Conservation (phyloP, 768 basidiomycete genomes). For the Tricholoma matsutake region DNA sequence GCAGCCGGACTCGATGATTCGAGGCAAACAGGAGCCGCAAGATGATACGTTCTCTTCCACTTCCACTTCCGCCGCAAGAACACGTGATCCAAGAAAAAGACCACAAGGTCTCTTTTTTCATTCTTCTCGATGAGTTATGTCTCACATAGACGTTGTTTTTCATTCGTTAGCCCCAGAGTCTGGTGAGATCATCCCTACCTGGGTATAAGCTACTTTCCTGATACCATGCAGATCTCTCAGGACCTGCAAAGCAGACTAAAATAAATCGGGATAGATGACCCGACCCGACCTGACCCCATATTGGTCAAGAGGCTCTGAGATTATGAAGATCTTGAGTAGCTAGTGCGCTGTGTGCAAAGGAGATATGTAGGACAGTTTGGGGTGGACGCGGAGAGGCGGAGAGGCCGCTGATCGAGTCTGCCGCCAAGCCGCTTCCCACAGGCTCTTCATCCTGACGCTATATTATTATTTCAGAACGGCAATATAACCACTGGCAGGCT, state of each 20-base stretch:
- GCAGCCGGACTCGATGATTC: not conserved
- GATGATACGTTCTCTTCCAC: slow-evolving; percentile 3
- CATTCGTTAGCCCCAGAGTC: not conserved
- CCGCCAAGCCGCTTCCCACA: too few species aligned
- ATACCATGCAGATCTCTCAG: not conserved
- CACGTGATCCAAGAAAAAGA: slow-evolving; percentile 6
- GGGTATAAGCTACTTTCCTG: not conserved
- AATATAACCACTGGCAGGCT: too few species aligned
- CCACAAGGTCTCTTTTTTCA: not conserved
- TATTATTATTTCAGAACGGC: too few species aligned
- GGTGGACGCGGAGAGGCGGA: too few species aligned
- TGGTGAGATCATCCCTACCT: not conserved
- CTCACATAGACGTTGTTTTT: not conserved
- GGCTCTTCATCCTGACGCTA: too few species aligned
- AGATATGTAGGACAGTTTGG: too few species aligned
- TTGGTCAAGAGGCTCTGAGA: too few species aligned
- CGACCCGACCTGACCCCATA: not conserved
- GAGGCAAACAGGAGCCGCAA: slow-evolving; percentile 10
- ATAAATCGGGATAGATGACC: not conserved
- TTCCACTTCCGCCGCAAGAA: not conserved
- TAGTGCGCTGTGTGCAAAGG: too few species aligned
- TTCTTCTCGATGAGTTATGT: not conserved
- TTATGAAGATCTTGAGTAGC: too few species aligned
- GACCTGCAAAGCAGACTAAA: not conserved
- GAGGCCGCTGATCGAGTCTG: too few species aligned